Percentiles rank a stretch among this genome's conserved stretches.
These are phyloP conservation scores for Yamadazyma kitorensis DNA, from an alignment of 805 yeast genomes.

Conservation along the genomic window DNA sequence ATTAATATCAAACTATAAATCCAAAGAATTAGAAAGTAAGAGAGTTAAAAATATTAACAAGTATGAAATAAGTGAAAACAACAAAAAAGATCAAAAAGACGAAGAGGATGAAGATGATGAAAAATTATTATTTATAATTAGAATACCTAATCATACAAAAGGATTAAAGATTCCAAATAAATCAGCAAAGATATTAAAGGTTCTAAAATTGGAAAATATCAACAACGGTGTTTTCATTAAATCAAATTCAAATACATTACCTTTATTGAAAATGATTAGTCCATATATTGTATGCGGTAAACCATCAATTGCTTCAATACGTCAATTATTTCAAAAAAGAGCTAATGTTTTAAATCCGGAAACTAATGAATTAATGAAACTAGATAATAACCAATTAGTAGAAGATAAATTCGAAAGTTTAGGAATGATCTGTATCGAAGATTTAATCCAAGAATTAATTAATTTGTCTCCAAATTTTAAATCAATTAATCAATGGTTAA, in stretches of 20 bases:
- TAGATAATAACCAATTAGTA: conserved; percentile 72
- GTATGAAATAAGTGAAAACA: conserved; percentile 47
- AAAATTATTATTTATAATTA: conserved; percentile 60
- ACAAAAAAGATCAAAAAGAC: conserved; percentile 25
- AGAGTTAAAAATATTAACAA: conserved; percentile 63
- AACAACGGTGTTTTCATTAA: conserved; percentile 75
- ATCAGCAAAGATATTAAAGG: conserved; percentile 54
- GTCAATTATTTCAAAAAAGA: conserved; percentile 75
- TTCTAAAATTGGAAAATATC: conserved; percentile 56
- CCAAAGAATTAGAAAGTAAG: conserved; percentile 64
- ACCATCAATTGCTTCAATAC: conserved; percentile 70
- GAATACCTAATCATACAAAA: conserved; percentile 58
- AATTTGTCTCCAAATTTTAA: conserved; percentile 65
- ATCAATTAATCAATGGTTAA: conserved; percentile 56
- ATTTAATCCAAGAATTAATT: conserved; percentile 68
- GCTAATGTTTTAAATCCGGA: conserved; percentile 49
- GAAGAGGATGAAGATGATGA: conserved; percentile 22
- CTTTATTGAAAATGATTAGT: conserved; percentile 62
- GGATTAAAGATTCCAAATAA: conserved; percentile 66
- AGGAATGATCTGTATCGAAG: conserved; percentile 79
- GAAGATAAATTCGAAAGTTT: conserved; percentile 63
- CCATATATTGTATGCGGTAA: conserved; percentile 74
- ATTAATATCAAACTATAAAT: conserved; percentile 61
- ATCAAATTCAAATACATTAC: conserved; percentile 54
- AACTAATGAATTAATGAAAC: conserved; percentile 42